A percentile compares a stretch with the other conserved stretches of the same genome.
Conservation (phyloP, 257 asterid genomes). For the Capsicum pubescens region DNA sequence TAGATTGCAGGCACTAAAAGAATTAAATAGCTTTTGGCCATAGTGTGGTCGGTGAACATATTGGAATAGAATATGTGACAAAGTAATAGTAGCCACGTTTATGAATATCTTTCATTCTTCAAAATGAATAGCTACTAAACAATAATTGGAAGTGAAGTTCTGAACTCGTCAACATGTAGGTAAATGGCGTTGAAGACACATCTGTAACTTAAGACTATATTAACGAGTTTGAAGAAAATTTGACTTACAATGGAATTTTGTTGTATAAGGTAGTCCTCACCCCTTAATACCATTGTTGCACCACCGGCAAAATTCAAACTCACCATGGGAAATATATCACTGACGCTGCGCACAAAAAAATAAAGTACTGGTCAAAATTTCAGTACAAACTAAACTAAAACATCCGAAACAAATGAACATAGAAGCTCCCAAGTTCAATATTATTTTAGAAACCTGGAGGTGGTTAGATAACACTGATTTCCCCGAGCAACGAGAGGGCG, state of each 20-base stretch:
- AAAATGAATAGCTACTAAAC: not conserved
- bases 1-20: not conserved
- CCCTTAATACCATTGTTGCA: conserved; percentile 78
- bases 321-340: conserved; percentile 76
- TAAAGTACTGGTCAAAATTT: not conserved
- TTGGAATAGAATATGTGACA: not conserved
- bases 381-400: conserved; percentile 20
- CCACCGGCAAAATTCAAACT: conserved; percentile 88
- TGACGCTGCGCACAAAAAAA: conserved; percentile 49
- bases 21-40: not conserved
- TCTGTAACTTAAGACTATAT: not conserved
- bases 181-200: not conserved
- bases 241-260: conserved; percentile 84
- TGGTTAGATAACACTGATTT: conserved; percentile 76
- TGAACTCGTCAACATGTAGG: conserved; percentile 1
- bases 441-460: conserved; percentile 64
- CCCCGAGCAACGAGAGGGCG: conserved; percentile 70
- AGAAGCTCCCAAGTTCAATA: not conserved
- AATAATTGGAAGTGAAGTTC: not conserved
- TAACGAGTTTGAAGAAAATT: not conserved
- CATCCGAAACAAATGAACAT: conserved; percentile 15
- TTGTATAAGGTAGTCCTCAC: conserved; percentile 92
- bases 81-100: not conserved
- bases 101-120: not conserved
- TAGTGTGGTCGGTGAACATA: not conserved